Conservation (phyloP, 768 basidiomycete species). For the Thelephora ganbajun region DNA sequence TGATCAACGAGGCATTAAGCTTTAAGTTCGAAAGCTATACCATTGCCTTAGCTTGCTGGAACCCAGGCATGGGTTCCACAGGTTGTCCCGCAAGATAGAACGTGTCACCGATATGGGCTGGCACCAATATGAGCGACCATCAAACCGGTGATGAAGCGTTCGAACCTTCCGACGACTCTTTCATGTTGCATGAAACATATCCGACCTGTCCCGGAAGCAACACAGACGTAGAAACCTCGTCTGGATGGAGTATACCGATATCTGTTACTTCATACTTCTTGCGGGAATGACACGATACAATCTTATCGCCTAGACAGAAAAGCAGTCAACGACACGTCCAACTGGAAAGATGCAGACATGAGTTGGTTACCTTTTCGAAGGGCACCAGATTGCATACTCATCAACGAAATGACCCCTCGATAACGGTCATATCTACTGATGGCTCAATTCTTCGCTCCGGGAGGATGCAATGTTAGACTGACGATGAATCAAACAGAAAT, state of each 20-base stretch:
- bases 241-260: constrained; percentile 81
- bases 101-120: constrained; percentile 92
- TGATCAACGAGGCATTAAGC: neutral
- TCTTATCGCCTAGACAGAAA: constrained; percentile 61
- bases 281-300: constrained; percentile 69
- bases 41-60: constrained; percentile 91
- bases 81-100: constrained; percentile 58
- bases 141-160: neutral
- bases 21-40: constrained; percentile 24
- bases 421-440: constrained; percentile 77
- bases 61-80: constrained; percentile 80
- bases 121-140: constrained; percentile 1
- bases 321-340: neutral
- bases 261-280: constrained; percentile 86
- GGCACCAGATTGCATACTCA: constrained; percentile 69
- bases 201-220: constrained; percentile 76
- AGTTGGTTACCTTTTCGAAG: constrained; percentile 56
- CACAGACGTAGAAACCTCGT: constrained; percentile 60
- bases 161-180: constrained; percentile 83
- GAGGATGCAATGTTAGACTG: constrained; percentile 15
- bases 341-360: neutral
- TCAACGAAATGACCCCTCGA: constrained; percentile 87
- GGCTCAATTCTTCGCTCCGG: constrained; percentile 2
- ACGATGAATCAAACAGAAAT: constrained; percentile 90
- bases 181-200: constrained; percentile 94